phyloP scores from a whole-genome alignment of 1,284 basidiomycete species.

The Exobasidium cylindrosporum region DNA sequence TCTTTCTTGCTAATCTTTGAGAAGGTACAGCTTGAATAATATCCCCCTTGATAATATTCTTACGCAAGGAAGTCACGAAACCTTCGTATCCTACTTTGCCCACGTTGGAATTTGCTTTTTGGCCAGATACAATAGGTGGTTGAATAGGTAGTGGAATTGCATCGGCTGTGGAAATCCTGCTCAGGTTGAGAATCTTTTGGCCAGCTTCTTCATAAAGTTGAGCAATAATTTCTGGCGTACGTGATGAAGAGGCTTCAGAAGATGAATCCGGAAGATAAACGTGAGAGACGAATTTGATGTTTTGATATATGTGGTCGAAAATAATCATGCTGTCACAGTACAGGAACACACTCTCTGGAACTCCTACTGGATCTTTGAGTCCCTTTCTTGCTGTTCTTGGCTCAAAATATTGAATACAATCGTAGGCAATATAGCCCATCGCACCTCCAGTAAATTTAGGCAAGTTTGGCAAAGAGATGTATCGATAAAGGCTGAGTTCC shows the following conservation, averaged over 20 bases:
- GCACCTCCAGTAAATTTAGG: conserved; percentile 96
- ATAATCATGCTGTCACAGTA: conserved; percentile 88
- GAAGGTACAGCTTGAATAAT: conserved; percentile 99
- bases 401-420: conserved; percentile 94
- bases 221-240: conserved; percentile 35
- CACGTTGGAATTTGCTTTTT: conserved; percentile 74
- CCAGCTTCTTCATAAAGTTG: conserved; percentile 30
- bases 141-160: conserved; percentile 64
- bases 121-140: conserved; percentile 52
- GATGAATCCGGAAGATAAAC: conserved; percentile 64
- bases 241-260: conserved; percentile 16
- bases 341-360: conserved; percentile 97
- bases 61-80: conserved; percentile 87
- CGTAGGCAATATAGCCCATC: conserved; percentile 95
- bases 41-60: conserved; percentile 91
- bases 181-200: conserved; percentile 27
- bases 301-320: conserved; percentile 96
- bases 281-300: conserved; percentile 88
- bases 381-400: conserved; percentile 63
- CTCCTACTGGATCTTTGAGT: conserved; percentile 69
- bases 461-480: conserved; percentile 83
- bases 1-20: conserved; percentile 80
- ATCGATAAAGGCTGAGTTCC: conserved; percentile 81
- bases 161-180: conserved; percentile 23
- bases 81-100: conserved; percentile 87